Conservation (phyloP, 1,284 basidiomycete species). For the Leccinum subrobustum region DNA sequence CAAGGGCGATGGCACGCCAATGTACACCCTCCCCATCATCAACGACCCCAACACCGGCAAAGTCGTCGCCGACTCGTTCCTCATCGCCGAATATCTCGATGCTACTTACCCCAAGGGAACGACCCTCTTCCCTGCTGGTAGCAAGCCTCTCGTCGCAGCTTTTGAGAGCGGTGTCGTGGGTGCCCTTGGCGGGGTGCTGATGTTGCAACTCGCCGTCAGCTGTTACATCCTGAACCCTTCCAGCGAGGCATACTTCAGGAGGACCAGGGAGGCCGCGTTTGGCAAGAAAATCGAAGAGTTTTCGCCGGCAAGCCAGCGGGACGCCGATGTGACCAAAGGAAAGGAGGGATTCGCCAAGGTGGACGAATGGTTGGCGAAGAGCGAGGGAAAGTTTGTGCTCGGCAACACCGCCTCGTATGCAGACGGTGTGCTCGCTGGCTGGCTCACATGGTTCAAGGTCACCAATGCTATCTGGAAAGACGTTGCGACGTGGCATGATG, state of each 20-base stretch:
- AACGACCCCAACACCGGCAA: conserved; percentile 30
- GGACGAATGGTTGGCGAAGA: conserved; percentile 28
- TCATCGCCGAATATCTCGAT: conserved; percentile 42
- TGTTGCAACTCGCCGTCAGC: conserved; percentile 18
- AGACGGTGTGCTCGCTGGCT: conserved; percentile 32
- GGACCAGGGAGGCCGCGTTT: conserved; percentile 29
- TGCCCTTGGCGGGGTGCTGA: conserved; percentile 13
- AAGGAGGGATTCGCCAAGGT: conserved; percentile 27
- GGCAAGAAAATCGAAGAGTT: conserved; percentile 36
- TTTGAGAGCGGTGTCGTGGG: conserved; percentile 23
- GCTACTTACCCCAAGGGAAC: conserved; percentile 31
- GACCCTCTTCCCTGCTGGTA: conserved; percentile 29
- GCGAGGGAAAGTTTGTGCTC: conserved; percentile 32
- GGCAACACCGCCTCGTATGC: conserved; percentile 38
- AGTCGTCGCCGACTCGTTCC: conserved; percentile 35
- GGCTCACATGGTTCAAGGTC: conserved; percentile 30
- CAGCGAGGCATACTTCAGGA: conserved; percentile 36
- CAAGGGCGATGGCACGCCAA: conserved; percentile 28
- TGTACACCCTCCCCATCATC: conserved; percentile 41
- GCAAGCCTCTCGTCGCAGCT: conserved; percentile 23
- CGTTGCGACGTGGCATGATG: conserved; percentile 32
- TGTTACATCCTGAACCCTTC: conserved; percentile 24
- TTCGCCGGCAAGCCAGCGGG: conserved; percentile 30
- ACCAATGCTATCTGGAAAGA: conserved; percentile 29
- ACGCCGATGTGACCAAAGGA: conserved; percentile 25